These are phyloP conservation scores for Botryotinia calthae DNA, from an alignment of 2,329 filamentous ascomycete species.

Conservation along the genomic window DNA sequence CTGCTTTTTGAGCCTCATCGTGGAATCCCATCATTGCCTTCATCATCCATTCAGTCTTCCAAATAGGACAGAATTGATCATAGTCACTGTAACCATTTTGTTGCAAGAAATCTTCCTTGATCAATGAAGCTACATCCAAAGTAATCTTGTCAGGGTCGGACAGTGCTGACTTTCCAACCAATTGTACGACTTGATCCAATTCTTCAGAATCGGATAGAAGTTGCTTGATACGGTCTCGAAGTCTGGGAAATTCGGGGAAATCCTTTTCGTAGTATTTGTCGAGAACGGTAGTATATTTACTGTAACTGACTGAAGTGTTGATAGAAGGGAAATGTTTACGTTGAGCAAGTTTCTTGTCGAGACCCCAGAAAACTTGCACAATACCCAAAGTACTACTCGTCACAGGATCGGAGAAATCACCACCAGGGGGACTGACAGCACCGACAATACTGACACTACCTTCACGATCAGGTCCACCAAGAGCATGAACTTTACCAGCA, in stretches of 20 bases:
- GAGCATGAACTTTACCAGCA: slow-evolving; percentile 79
- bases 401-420: slow-evolving; percentile 98
- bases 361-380: slow-evolving; percentile 99
- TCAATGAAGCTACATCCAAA: slow-evolving; percentile 80
- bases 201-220: slow-evolving; percentile 94
- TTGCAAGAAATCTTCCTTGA: slow-evolving; percentile 99
- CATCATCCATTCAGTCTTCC: slow-evolving; percentile 99
- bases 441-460: slow-evolving; percentile 98
- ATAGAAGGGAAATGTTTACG: slow-evolving; percentile 99
- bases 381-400: slow-evolving; percentile 92
- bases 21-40: slow-evolving; percentile 98
- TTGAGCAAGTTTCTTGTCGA: slow-evolving; percentile 99
- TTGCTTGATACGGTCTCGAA: slow-evolving; percentile 91
- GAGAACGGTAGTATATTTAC: slow-evolving; percentile 86
- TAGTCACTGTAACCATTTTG: slow-evolving; percentile 99
- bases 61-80: slow-evolving; percentile 97
- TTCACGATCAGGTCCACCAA: slow-evolving; percentile 83
- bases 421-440: slow-evolving; percentile 93
- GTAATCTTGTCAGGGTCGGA: slow-evolving; percentile 99
- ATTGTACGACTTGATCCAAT: slow-evolving; percentile 95
- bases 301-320: slow-evolving; percentile 93
- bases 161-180: slow-evolving; percentile 94
- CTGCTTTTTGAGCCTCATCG: slow-evolving; percentile 94
- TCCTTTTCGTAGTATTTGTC: slow-evolving; percentile 95
- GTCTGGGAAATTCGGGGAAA: slow-evolving; percentile 87